Base-by-base conservation (phyloP, 805 yeast genomes). In the Yarrowia keelungensis region DNA sequence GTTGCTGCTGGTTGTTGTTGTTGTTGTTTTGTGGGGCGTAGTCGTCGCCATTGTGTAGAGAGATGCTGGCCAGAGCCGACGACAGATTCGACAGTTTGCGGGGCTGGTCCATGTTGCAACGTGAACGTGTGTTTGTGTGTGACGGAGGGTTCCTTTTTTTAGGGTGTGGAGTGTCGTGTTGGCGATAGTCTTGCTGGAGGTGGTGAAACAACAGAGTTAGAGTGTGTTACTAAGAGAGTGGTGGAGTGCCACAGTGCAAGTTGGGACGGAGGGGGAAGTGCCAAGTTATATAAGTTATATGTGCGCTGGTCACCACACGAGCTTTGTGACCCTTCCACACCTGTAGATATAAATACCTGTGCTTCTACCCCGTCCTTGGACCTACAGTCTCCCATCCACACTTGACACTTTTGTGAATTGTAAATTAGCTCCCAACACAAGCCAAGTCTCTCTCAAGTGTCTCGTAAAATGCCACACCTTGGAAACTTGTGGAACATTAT, bases 11-110 rank as follows among this genome's bases (percentile, higher is more conserved):
- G 32, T 26, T 26, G 64, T 19, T 41, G 69, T 19, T 41, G 69
- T 19, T 51, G 69, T 26, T 53, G 59, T 53, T 53, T 53, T 53
- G 59, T 53, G 59, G 45, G 35, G 22, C 35, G 39, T 62, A 47
- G 39, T 62, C 67, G 36, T 49, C 56, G 56, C 56, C 67, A 35
- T 69, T 69, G 66, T 67, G 67, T 47, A 76, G 69, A 26, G 72
- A 70, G n/a, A 75, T 73, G 38, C 72, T 53, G n/a, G 76, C 77
- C 69, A 76, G 71, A 9, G 77, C 77, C 32, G 76, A 71, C 46
- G 75, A 71, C 54, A 76, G 71, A 56, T 76, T 75, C 36, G 78
- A 76, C 36, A 75, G 73, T 35, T 73, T 73, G 64, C 65, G 69
- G 50, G 69, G 70, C 16, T 71, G 69, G 39, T 69, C 70, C 71